Conservation (phyloP, 768 basidiomycete species). For the Boletus subcaerulescens region DNA sequence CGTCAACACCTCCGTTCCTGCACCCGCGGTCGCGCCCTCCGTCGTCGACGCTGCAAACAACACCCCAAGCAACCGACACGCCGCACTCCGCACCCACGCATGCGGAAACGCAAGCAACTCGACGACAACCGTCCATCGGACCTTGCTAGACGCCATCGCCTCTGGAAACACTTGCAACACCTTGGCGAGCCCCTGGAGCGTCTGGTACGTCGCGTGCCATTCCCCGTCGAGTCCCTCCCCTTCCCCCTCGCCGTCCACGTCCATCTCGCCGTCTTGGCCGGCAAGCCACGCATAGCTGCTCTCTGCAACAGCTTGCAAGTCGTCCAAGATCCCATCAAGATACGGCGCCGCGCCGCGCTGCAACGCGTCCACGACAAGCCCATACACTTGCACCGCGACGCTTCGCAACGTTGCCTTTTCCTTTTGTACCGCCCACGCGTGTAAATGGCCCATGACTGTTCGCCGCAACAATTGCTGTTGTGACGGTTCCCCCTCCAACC, state of each 20-base stretch:
- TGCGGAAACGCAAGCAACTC: constrained; percentile 83
- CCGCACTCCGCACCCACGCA: constrained; percentile 86
- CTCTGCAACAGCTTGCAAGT: constrained; percentile 41
- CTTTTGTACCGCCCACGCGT: constrained; percentile 71
- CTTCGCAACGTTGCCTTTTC: constrained; percentile 60
- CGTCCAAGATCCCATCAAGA: constrained; percentile 50
- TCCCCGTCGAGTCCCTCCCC: constrained; percentile 54
- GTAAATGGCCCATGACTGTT: constrained; percentile 65
- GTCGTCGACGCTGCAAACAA: constrained; percentile 57
- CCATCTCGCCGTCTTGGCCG: constrained; percentile 37
- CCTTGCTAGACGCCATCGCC: constrained; percentile 40
- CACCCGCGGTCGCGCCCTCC: neutral
- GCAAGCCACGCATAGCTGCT: constrained; percentile 9
- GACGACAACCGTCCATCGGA: constrained; percentile 64
- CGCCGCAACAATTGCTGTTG: constrained; percentile 49
- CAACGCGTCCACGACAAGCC: constrained; percentile 72
- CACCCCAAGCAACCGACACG: constrained; percentile 71
- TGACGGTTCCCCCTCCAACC: constrained; percentile 63
- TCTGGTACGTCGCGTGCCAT: constrained; percentile 85
- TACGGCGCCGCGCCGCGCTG: constrained; percentile 46
- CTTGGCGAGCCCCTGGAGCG: constrained; percentile 64
- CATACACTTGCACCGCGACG: constrained; percentile 80
- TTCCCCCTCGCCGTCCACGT: constrained; percentile 44
- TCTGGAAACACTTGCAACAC: constrained; percentile 56
- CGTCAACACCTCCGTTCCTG: constrained; percentile 47